A percentile compares a stretch with the other conserved stretches of the same genome.
Evolutionary conservation across 306 rosid species (phyloP).

Genomic region (Dryas alaskensis): DNA sequence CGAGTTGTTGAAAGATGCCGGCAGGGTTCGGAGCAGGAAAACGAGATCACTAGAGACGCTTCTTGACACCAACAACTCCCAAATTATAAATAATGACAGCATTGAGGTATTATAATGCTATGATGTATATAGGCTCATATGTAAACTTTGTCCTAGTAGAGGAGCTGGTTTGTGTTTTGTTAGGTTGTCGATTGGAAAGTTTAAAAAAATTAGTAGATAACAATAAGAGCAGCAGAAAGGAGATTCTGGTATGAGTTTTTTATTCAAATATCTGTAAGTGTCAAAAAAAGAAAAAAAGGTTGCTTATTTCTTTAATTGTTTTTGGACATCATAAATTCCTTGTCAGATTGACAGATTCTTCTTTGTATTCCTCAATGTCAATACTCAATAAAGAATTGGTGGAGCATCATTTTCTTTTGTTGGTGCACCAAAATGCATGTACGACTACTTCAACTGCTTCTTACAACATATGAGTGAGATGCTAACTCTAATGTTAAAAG

Average conservation of each 20-base stretch:
- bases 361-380: conserved; percentile 31
- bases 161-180: conserved; percentile 30
- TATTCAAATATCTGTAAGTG: conserved; percentile 15
- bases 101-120: conserved; percentile 46
- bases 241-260: conserved; percentile 38
- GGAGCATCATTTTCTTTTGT: conserved; percentile 33
- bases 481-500: conserved; percentile 5
- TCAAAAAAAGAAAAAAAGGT: conserved; percentile 28
- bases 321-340: conserved; percentile 28
- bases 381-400: conserved; percentile 27
- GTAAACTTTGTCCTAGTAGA: conserved; percentile 16
- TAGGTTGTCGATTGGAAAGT: conserved; percentile 28
- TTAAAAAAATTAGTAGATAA: conserved; percentile 23
- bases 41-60: conserved; percentile 63
- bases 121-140: conserved; percentile 34
- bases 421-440: conserved; percentile 46
- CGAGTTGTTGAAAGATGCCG: conserved; percentile 73
- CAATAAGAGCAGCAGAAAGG: conserved; percentile 35
- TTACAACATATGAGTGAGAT: conserved; percentile 16
- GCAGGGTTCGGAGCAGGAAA: conserved; percentile 58
- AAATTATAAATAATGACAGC: conserved; percentile 31
- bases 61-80: conserved; percentile 46
- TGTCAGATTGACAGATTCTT: conserved; percentile 19
- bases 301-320: conserved; percentile 27
- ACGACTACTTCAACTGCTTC: conserved; percentile 39